Evolutionary conservation across 345 rosid genomes (phyloP).

Genomic region (Crucihimalaya himalaica): DNA sequence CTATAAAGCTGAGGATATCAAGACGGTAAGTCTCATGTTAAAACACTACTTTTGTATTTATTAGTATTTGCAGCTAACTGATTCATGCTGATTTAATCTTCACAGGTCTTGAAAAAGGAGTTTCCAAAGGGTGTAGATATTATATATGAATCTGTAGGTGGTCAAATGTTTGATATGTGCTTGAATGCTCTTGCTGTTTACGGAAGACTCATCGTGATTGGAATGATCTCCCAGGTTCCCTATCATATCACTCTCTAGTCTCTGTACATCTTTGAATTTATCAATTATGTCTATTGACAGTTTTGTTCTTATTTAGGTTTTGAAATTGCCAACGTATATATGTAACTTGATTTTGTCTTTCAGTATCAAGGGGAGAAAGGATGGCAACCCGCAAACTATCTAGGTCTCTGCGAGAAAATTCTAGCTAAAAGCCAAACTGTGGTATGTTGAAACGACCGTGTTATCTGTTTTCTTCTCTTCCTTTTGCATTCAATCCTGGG

Average conservation of each 20-base stretch:
- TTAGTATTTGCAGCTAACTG: too few species aligned
- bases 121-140: slow-evolving; percentile 85
- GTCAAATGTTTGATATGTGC: slow-evolving; percentile 86
- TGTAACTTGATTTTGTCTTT: slow-evolving; percentile 26
- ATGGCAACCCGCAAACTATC: slow-evolving; percentile 83
- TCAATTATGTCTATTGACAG: not conserved
- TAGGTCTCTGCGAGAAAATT: slow-evolving; percentile 90
- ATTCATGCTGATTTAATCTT: not conserved
- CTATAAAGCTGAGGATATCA: slow-evolving; percentile 78
- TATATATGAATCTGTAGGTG: slow-evolving; percentile 94
- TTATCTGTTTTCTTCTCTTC: not conserved
- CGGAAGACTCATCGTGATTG: slow-evolving; percentile 84
- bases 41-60: too few species aligned
- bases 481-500: not conserved
- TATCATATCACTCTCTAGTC: slow-evolving; percentile 14
- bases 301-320: not conserved
- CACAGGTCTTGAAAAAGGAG: slow-evolving; percentile 79
- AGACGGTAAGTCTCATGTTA: slow-evolving; percentile 55
- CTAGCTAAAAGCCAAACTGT: slow-evolving; percentile 92
- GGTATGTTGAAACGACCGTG: slow-evolving; percentile 55
- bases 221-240: slow-evolving; percentile 97
- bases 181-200: slow-evolving; percentile 79
- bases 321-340: not conserved
- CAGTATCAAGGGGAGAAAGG: slow-evolving; percentile 96
- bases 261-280: not conserved